phyloP scores from a whole-genome alignment of 441 rosid species.

The Gossypium aridum region DNA sequence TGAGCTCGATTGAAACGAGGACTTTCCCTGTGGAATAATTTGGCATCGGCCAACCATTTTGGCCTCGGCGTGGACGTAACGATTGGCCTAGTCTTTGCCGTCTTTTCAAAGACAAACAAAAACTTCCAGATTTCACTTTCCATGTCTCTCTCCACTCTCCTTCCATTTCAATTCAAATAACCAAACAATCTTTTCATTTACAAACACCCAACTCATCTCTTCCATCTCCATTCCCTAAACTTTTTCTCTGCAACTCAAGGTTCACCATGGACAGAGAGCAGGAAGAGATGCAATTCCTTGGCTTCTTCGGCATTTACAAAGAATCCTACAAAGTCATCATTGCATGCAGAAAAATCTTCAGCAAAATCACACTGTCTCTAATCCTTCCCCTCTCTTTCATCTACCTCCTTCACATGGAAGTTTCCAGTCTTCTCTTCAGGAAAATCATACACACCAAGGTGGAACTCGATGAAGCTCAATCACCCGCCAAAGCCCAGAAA shows the following conservation, averaged over 20 bases:
- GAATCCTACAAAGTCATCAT: slow-evolving; percentile 45
- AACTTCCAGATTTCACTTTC: background rate
- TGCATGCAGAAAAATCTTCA: slow-evolving; percentile 44
- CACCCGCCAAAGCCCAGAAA: slow-evolving; percentile 7
- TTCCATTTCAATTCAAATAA: too few species aligned
- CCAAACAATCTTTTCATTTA: too few species aligned
- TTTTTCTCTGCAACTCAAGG: background rate
- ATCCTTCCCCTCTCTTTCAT: slow-evolving; percentile 12
- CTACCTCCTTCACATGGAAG: slow-evolving; percentile 23
- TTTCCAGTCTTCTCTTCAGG: slow-evolving; percentile 20
- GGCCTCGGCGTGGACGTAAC: background rate
- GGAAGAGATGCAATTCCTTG: slow-evolving; percentile 58
- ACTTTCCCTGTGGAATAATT: background rate
- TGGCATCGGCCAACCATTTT: background rate
- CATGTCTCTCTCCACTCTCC: background rate
- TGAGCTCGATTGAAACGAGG: background rate
- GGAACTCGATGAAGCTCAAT: slow-evolving; percentile 18
- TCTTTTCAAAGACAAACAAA: background rate
- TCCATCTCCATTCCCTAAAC: too few species aligned
- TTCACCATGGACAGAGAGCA: slow-evolving; percentile 50
- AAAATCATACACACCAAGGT: slow-evolving; percentile 18
- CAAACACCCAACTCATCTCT: too few species aligned
- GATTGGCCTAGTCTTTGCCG: background rate
- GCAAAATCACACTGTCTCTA: slow-evolving; percentile 40
- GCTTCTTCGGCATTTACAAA: slow-evolving; percentile 32